A percentile compares a stretch with the other conserved stretches of the same genome.
Evolutionary conservation across 176 grass and related monocot genomes (phyloP).

Genomic region (Oryza longistaminata): DNA sequence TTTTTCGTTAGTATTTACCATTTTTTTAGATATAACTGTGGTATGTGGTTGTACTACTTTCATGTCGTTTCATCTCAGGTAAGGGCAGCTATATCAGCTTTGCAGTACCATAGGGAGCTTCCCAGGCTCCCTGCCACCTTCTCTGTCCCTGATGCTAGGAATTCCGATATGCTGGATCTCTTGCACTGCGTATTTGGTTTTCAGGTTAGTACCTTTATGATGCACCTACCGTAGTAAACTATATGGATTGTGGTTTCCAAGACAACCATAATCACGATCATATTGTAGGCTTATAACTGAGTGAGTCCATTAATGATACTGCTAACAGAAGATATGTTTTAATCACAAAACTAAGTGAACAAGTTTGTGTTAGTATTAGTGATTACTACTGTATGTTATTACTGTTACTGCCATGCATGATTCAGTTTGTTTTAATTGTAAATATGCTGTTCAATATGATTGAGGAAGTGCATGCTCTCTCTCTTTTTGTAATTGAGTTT

Average conservation of each 20-base stretch:
- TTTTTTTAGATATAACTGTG: neutral
- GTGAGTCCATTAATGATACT: neutral
- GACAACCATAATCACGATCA: neutral
- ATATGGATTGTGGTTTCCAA: neutral
- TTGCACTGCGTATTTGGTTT: constrained; percentile 88
- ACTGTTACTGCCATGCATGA: neutral
- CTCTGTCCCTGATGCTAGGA: constrained; percentile 70
- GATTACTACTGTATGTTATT: neutral
- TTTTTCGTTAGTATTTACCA: constrained; percentile 12
- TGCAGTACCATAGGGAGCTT: constrained; percentile 66
- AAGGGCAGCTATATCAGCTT: constrained; percentile 80
- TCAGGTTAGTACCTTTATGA: constrained; percentile 58
- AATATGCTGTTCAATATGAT: neutral
- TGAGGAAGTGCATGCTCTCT: neutral
- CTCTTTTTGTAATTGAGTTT: neutral
- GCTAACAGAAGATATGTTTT: constrained; percentile 4
- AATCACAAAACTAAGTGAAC: constrained; percentile 9
- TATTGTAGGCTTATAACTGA: neutral
- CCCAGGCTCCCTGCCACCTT: constrained; percentile 71
- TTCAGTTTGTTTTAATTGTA: neutral
- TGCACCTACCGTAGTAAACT: constrained; percentile 9
- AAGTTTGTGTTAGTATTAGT: neutral
- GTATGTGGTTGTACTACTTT: neutral
- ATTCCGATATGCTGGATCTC: constrained; percentile 91
- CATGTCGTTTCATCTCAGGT: constrained; percentile 56